Percentiles rank a stretch among this genome's conserved stretches.
Conservation (phyloP, 768 basidiomycete genomes). For the Phlebiopsis flavidoalba region DNA sequence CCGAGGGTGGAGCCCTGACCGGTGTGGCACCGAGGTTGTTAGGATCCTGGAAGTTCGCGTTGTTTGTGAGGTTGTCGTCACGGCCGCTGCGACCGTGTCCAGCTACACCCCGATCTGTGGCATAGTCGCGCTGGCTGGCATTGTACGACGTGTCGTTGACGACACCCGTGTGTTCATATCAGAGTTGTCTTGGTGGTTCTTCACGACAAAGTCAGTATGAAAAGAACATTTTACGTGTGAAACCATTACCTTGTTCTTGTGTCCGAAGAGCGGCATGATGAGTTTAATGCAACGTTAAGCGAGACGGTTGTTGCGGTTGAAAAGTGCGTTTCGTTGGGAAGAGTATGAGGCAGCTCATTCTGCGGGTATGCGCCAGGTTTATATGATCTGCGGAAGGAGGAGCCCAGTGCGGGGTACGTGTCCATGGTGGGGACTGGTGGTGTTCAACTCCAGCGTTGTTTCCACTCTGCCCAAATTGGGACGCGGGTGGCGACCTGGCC, state of each 20-base stretch:
- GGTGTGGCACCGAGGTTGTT: not conserved
- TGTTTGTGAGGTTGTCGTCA: not conserved
- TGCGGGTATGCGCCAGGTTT: not conserved
- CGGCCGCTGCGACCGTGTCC: not conserved
- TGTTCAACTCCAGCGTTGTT: not conserved
- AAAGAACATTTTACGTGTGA: not conserved
- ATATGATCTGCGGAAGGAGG: not conserved
- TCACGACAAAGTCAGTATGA: not conserved
- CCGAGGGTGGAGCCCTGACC: not conserved
- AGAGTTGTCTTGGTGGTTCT: not conserved
- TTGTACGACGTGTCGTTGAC: not conserved
- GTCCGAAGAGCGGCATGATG: constrained; percentile 13
- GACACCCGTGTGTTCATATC: not conserved
- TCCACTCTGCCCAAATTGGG: not conserved
- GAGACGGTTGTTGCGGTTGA: not conserved
- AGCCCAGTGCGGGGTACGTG: not conserved
- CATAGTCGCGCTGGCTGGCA: not conserved
- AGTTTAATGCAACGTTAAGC: not conserved
- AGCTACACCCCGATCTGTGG: not conserved
- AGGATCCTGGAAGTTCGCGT: not conserved
- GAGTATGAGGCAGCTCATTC: not conserved
- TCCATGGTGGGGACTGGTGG: not conserved
- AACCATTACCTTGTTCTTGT: constrained; percentile 11
- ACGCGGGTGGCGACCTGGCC: not conserved
- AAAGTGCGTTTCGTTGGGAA: not conserved